Conservation (phyloP, 805 yeast species). For the Wickerhamiella kurtzmanii region DNA sequence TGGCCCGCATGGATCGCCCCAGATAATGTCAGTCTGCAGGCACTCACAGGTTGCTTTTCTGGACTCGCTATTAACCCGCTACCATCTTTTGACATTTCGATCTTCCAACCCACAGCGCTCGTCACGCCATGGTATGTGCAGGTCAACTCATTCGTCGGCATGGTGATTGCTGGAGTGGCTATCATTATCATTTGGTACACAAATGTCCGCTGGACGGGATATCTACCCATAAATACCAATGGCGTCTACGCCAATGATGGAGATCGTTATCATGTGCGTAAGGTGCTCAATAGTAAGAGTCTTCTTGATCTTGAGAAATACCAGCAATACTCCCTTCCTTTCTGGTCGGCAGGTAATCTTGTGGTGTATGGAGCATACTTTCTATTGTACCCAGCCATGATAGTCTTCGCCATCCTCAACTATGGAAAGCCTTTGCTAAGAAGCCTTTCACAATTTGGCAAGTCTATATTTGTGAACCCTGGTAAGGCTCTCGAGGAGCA, state of each 20-base stretch:
- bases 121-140: slow-evolving; percentile 28
- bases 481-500: slow-evolving; percentile 23
- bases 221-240: slow-evolving; percentile 39
- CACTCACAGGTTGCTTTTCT: slow-evolving; percentile 42
- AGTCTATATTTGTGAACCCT: slow-evolving; percentile 8
- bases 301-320: slow-evolving; percentile 35
- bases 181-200: slow-evolving; percentile 30
- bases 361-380: slow-evolving; percentile 47
- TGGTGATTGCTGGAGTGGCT: slow-evolving; percentile 21
- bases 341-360: slow-evolving; percentile 47
- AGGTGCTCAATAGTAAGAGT: slow-evolving; percentile 36
- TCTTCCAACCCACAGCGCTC: slow-evolving; percentile 21
- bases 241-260: slow-evolving; percentile 33
- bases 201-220: slow-evolving; percentile 38
- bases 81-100: slow-evolving; percentile 29
- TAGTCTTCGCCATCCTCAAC: slow-evolving; percentile 34
- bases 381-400: slow-evolving; percentile 41
- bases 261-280: slow-evolving; percentile 30
- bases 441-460: slow-evolving; percentile 13
- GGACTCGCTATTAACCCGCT: slow-evolving; percentile 35
- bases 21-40: slow-evolving; percentile 45
- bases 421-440: slow-evolving; percentile 31
- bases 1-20: slow-evolving; percentile 48
- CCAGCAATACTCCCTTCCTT: slow-evolving; percentile 53
- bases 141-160: slow-evolving; percentile 26